These are phyloP conservation scores for Endothia cerciana DNA, from an alignment of 2,329 filamentous ascomycete genomes.

Conservation along the genomic window DNA sequence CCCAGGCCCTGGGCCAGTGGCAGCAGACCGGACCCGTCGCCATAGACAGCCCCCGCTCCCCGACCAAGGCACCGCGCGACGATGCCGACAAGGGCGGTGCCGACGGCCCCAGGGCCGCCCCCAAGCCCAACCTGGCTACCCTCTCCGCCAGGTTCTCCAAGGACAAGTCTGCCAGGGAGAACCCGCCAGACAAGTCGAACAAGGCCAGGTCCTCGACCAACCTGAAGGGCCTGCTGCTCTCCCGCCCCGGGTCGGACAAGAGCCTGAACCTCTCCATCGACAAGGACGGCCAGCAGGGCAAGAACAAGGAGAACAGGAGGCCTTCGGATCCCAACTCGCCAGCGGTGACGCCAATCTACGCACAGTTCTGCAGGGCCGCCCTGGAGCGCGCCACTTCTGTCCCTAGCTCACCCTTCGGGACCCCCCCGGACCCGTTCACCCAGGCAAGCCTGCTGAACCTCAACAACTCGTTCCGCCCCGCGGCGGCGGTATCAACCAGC, in stretches of 20 bases:
- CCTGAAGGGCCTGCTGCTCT: slow-evolving; percentile 75
- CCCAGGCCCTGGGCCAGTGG: slow-evolving; percentile 15
- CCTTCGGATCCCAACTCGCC: slow-evolving; percentile 53
- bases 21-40: slow-evolving; percentile 15
- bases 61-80: slow-evolving; percentile 18
- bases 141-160: slow-evolving; percentile 48
- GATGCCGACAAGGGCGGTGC: slow-evolving; percentile 6
- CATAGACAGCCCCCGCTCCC: slow-evolving; percentile 21
- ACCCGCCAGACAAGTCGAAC: slow-evolving; percentile 65
- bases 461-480: slow-evolving; percentile 31
- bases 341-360: slow-evolving; percentile 74
- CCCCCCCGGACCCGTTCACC: slow-evolving; percentile 23
- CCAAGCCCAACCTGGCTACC: slow-evolving; percentile 49
- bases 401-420: slow-evolving; percentile 24
- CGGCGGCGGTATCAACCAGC: slow-evolving; percentile 12
- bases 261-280: slow-evolving; percentile 61
- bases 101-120: slow-evolving; percentile 40
- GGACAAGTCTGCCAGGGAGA: slow-evolving; percentile 39
- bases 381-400: slow-evolving; percentile 35
- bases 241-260: slow-evolving; percentile 74
- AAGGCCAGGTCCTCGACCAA: slow-evolving; percentile 86
- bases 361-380: slow-evolving; percentile 65
- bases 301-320: slow-evolving; percentile 82
- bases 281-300: slow-evolving; percentile 54
- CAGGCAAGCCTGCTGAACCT: slow-evolving; percentile 27